Base-by-base conservation (phyloP, 805 yeast species). In the Citeromyces matritensis region DNA sequence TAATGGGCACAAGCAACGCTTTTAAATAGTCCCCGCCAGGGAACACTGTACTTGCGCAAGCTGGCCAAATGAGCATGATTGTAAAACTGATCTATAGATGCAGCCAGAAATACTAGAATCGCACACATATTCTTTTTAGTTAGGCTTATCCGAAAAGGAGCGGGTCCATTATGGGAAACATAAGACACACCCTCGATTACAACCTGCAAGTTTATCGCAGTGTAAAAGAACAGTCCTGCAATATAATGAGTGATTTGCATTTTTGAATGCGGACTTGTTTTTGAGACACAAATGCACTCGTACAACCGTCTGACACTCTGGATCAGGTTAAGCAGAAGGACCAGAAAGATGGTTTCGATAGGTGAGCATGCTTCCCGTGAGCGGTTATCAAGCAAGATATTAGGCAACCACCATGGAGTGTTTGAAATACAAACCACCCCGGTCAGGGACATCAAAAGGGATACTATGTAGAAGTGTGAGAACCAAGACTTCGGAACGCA, bases 211-310 rank as follows among this genome's bases (percentile, higher is more conserved):
- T 69, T 61, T 7, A 74, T 52, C 1, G 65, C 47, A 0, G 66
- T 33, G 39, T 80, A 80, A 42, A 71, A 78, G 41, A 60, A 56
- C 4, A 76, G 23, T 0, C 91, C 93, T 4, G 67, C 76, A 1
- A 72, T 31, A 42, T 78, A 80, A 49, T 80, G 91, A 1, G 70
- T 56, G 24, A 77, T 42, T 43, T 78, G 75, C 58, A 80, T 79
- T 36, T 60, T 60, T 3, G 84, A 60, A 1, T 43, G 42, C 2
- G 47, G 28, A 3, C 65, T 56, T 45, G 64, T 72, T 24, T 58
- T 65, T 25, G 66, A 57, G 13, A 79, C 57, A 31, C 41, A 55
- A 3, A 55, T 35, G 27, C 79, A 68, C 45, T 80, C 91, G 30
- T 56, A 54, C 2, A 60, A 37, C 37, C 91, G 53, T 42, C 85